Base-by-base conservation (phyloP, 371 early-diverging fungal species). In the Mucor plumbeus region DNA sequence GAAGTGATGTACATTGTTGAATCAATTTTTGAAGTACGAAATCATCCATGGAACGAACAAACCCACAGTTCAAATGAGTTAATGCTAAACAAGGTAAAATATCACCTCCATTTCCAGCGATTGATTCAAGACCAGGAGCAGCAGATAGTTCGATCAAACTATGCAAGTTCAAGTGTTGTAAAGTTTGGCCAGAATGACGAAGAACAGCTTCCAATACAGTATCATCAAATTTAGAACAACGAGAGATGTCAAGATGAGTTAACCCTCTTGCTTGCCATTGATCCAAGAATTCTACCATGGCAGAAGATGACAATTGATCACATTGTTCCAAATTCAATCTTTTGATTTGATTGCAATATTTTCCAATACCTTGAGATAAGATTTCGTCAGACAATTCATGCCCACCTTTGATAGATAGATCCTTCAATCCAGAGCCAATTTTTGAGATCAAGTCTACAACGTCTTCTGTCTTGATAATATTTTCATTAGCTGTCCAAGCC, bases 1-100 rank as follows among this genome's bases (percentile, higher is more conserved):
- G 59, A 57, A 95, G 74, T 8, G 64, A 64, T 19, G 69, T 61
- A 58, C 89, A 87, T 1, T 68, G 56, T 15, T 69, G 64, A 47
- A 91, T 59, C 15, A 93, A 33, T 44, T 74, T 73, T 44, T 76
- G 78, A 64, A 94, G 76, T 17, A 90, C 85, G 33, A 80, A 85
- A 58, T 95, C 94, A 65, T 89, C 88, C 70, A 91, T 81, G 10
- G 88, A 80, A 10, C 92, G 88, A 13, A 91, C 86, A 88, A 91
- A 94, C 26, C 90, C 86, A 48, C 88, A 77, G 67, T 94, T 88
- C 50, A 94, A 65, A 4, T 76, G 75, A n/a, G 59, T 62, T 54
- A 94, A 69, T 1, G 69, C 40, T 9, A 75, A 69, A 43, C 89
- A 88, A 17, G 41, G 34, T 7, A 17, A 13, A 0, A 58, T 77